phyloP scores from a whole-genome alignment of 306 rosid species.

The Castanospermum australe region DNA sequence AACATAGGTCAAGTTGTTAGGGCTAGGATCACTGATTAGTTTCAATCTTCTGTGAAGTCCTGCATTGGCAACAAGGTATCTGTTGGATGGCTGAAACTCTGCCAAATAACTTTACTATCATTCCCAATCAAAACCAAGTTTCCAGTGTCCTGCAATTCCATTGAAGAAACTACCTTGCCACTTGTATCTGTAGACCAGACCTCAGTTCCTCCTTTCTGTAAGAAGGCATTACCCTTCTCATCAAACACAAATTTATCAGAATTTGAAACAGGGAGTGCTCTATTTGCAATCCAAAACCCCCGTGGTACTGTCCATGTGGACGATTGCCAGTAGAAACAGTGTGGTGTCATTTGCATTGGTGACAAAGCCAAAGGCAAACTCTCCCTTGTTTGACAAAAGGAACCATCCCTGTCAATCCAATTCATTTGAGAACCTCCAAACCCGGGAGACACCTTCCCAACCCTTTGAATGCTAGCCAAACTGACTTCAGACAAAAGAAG shows the following conservation, averaged over 20 bases:
- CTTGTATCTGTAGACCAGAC: conserved; percentile 50
- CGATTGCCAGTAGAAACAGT: conserved; percentile 45
- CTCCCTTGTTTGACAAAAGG: conserved; percentile 46
- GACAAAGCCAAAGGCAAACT: conserved; percentile 58
- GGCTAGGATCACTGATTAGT: conserved; percentile 37
- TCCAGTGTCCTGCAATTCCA: conserved; percentile 51
- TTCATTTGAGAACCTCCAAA: conserved; percentile 52
- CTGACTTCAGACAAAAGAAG: conserved; percentile 35
- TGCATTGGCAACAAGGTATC: conserved; percentile 59
- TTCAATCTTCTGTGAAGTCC: conserved; percentile 47
- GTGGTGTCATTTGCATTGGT: conserved; percentile 35
- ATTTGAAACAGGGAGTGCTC: conserved; percentile 29
- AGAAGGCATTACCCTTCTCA: conserved; percentile 39
- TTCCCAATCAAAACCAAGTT: conserved; percentile 50
- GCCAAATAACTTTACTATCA: conserved; percentile 45
- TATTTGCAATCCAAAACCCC: conserved; percentile 61
- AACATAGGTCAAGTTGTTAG: conserved; percentile 31
- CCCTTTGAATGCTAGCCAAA: conserved; percentile 29
- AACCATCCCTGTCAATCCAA: conserved; percentile 48
- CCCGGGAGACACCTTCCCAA: conserved; percentile 38
- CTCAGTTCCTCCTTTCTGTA: neutral
- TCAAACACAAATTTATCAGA: conserved; percentile 41
- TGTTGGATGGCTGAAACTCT: conserved; percentile 58
- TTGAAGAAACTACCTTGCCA: conserved; percentile 30
- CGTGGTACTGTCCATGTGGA: conserved; percentile 34